Base-by-base conservation (phyloP, 1,139 yeast genomes). In the Ogataea hybrid region DNA sequence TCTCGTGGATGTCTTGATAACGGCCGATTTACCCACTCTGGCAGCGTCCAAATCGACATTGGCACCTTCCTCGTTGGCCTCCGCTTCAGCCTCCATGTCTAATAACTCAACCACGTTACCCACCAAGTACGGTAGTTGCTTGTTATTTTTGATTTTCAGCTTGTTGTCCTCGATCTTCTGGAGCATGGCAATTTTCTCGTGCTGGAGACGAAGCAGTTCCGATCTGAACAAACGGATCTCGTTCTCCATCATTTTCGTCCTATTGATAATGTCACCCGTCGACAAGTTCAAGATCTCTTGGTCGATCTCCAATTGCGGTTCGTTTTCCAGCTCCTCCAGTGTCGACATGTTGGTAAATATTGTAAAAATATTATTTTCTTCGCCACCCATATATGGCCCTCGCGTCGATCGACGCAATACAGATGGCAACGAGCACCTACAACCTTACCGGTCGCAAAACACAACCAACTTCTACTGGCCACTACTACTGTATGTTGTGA, bases 101-200 rank as follows among this genome's bases (percentile, higher is more conserved):
- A 94, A 75, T 49, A 94, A 71, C 65, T 94, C 99, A 20, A 94
- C 97, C 42, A 94, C 95, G 60, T 92, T 94, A n/a, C 97, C 97
- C 36, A 94, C 98, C 49, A 94, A 71, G 59, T 92, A 94, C 10
- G 99, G 99, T 60, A 94, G 74, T 65, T 89, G 97, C 67, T 84
- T 87, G 66, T 94, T 94, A 63, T 92, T 90, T 61, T 88, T 89
- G 65, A 94, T 92, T 70, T 94, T 94, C 58, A 90, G 97, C 64
- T 84, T 90, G 68, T 94, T 94, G 61, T 92, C 98, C 63, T 90
- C 89, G 66, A 94, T 89, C 64, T 94, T 83, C 56, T 89, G 97
- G 48, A 81, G 69, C 97, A 90, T 92, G 41, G 89, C 87, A 43
- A 87, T 79, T 68, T 87, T 88, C 61, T 94, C 98, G 65, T 92